A percentile compares a stretch with the other conserved stretches of the same genome.
phyloP scores from a whole-genome alignment of 176 grass and related monocot species.

The Pontederia crassipes region DNA sequence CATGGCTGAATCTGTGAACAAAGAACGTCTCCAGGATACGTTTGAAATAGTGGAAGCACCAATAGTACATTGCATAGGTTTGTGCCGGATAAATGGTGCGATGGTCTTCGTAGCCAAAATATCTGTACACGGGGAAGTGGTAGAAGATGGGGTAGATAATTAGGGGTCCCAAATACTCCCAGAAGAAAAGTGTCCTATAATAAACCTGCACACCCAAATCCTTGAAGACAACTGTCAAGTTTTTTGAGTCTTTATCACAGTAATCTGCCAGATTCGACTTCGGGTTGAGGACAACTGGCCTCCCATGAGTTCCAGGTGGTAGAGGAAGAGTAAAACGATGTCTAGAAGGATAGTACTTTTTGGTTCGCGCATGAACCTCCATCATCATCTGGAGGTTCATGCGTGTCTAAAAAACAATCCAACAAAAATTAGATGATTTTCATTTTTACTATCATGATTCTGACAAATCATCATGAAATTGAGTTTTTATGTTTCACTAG shows the following conservation, averaged over 20 bases:
- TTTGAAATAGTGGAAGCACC: slow-evolving; percentile 92
- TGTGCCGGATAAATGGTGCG: slow-evolving; percentile 61
- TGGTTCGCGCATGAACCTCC: too few relatives aligned
- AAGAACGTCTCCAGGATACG: slow-evolving; percentile 88
- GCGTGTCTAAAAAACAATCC: too few relatives aligned
- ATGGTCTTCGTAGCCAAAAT: slow-evolving; percentile 54
- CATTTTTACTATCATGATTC: too few relatives aligned
- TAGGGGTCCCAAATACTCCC: slow-evolving; percentile 75
- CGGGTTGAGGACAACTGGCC: slow-evolving; percentile 51
- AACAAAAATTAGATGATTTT: too few relatives aligned
- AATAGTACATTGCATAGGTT: slow-evolving; percentile 89
- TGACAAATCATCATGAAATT: too few relatives aligned
- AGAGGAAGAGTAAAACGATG: slow-evolving; percentile 65
- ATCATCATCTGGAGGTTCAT: too few relatives aligned
- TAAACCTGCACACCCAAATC: slow-evolving; percentile 67
- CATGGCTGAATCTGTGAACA: slow-evolving; percentile 85
- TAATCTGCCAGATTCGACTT: slow-evolving; percentile 60
- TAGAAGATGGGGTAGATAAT: slow-evolving; percentile 90
- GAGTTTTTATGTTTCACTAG: too few relatives aligned
- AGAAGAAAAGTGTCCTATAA: slow-evolving; percentile 93
- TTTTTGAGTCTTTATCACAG: slow-evolving; percentile 47
- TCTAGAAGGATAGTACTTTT: slow-evolving; percentile 77
- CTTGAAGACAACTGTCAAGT: slow-evolving; percentile 67
- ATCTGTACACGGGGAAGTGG: slow-evolving; percentile 72
- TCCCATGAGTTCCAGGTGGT: slow-evolving; percentile 42